These are phyloP conservation scores for Allium fistulosum DNA, from an alignment of 106 monocot species.

Conservation along the genomic window DNA sequence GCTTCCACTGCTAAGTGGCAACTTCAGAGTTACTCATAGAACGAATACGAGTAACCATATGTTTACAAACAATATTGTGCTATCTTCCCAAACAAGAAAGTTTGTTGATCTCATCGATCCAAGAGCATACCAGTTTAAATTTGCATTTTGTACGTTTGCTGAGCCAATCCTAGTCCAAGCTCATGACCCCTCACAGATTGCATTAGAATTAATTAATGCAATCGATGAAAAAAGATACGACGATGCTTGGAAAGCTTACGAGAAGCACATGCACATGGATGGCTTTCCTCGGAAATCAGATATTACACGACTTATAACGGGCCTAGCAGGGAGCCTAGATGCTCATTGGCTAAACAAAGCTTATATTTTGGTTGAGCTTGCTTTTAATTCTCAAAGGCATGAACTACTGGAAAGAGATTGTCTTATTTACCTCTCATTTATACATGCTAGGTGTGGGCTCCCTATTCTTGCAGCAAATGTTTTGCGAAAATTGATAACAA, in stretches of 20 bases:
- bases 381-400: conserved; percentile 33
- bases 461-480: conserved; percentile 57
- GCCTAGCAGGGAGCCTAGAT: conserved; percentile 70
- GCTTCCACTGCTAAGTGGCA: conserved; percentile 1
- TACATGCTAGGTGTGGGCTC: conserved; percentile 50
- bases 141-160: conserved; percentile 12
- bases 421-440: conserved; percentile 62
- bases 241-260: conserved; percentile 75
- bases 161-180: conserved; percentile 37
- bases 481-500: conserved; percentile 57
- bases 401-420: conserved; percentile 65
- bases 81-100: not conserved
- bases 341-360: conserved; percentile 53
- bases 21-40: not conserved
- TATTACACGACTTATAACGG: conserved; percentile 43
- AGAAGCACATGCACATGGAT: conserved; percentile 49
- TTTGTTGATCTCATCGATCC: not conserved
- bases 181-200: conserved; percentile 28
- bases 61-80: not conserved
- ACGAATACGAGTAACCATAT: not conserved
- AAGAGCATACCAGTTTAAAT: conserved; percentile 4
- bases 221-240: conserved; percentile 46
- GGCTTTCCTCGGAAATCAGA: conserved; percentile 68
- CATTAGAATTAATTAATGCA: conserved; percentile 33
- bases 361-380: conserved; percentile 36